phyloP scores from a whole-genome alignment of 2,329 filamentous ascomycete genomes.

The Nothophoma quercina region DNA sequence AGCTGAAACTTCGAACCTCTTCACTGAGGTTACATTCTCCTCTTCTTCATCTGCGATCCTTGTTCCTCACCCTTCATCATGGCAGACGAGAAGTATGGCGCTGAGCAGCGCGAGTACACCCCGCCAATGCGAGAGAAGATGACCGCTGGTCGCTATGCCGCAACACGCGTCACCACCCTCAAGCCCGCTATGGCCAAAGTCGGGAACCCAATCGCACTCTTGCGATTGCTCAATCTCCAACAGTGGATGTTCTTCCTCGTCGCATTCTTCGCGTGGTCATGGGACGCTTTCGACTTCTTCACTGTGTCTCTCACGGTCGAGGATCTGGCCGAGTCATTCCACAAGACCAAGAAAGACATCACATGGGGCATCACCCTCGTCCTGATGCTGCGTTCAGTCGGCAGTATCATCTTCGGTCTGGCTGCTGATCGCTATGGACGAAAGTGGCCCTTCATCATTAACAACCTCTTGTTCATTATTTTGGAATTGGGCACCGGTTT shows the following conservation, averaged over 20 bases:
- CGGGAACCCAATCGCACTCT: conserved; percentile 61
- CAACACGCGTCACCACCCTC: conserved; percentile 62
- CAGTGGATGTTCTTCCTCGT: conserved; percentile 67
- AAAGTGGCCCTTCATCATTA: conserved; percentile 66
- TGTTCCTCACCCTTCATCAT: conserved; percentile 14
- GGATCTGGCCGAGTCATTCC: conserved; percentile 62
- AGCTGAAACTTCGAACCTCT: background rate
- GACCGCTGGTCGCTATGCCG: conserved; percentile 57
- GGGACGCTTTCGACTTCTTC: conserved; percentile 67
- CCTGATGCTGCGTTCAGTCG: conserved; percentile 68
- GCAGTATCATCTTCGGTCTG: conserved; percentile 65
- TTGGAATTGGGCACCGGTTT: conserved; percentile 69
- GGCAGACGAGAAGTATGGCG: conserved; percentile 28
- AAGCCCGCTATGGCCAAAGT: conserved; percentile 64
- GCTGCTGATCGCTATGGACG: conserved; percentile 62
- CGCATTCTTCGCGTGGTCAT: conserved; percentile 57
- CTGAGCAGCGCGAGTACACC: conserved; percentile 27
- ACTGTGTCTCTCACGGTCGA: conserved; percentile 65
- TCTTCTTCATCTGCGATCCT: background rate
- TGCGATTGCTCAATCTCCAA: conserved; percentile 60
- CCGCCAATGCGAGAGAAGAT: conserved; percentile 21
- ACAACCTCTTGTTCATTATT: conserved; percentile 67
- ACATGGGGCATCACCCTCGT: conserved; percentile 62
- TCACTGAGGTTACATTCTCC: background rate
- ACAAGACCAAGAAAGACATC: conserved; percentile 63